Base-by-base conservation (phyloP, 2,329 filamentous ascomycete species). In the Alternaria solani region DNA sequence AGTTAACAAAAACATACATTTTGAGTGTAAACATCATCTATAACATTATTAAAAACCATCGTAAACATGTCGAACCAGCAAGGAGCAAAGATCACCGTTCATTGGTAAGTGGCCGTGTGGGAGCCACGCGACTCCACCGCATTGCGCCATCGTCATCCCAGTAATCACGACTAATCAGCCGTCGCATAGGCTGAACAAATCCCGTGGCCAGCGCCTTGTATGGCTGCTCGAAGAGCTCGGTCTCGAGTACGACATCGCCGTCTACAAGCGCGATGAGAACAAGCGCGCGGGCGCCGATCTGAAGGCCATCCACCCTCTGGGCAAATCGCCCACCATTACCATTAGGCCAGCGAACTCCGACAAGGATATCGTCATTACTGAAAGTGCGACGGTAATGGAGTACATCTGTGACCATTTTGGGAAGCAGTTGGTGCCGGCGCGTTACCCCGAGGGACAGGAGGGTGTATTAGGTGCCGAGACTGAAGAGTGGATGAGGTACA, bases 141-240 rank as follows among this genome's bases (percentile, higher is more conserved):
- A 38, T 34, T 20, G 41, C 53, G 55, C 39, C 61, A 62, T 56
- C 60, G 36, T 63, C 51, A 54, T 30, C 46, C 18, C 20, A 20
- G 32, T 25, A 28, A 26, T 18, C 30, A 25, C 38, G 48, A 30
- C 46, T 51, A 49, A 56, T 23, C 9, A 36, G 9, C 14, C 14
- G 4, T 20, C 14, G 25, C 14, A 18, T 67, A 96, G 93, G 93
- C 89, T 96, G 62, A 87, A 94, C 69, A 84, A 90, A 69, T 96
- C 93, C 57, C 91, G 93, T 68, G 88, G 91, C 12, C 92, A 96
- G 78, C 88, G 92, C 63, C 90, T 94, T 59, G 82, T 95, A 44
- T 96, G 92, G 91, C 88, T 96, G 7, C 86, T 96, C 43, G 91
- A 95, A 76, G 92, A 94, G 78, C 88, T 95, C 63, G 85, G 90